Percentiles rank a stretch among this genome's conserved stretches.
These are phyloP conservation scores for Leucogyrophana mollusca DNA, from an alignment of 768 basidiomycete species.

Conservation along the genomic window DNA sequence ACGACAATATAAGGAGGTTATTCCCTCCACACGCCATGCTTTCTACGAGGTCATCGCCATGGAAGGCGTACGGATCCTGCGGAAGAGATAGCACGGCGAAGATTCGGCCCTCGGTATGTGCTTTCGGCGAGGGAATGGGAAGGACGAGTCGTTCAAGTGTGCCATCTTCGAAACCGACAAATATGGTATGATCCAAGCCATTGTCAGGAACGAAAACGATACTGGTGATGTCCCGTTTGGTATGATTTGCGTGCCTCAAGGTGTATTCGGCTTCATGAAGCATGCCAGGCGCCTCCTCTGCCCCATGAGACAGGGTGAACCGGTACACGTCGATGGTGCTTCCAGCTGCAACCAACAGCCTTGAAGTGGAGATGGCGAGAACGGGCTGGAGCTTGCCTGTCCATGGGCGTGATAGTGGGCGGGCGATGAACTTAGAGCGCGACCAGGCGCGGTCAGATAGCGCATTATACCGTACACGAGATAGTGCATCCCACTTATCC, in stretches of 20 bases:
- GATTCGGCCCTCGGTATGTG: slow-evolving; percentile 7
- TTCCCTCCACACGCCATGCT: slow-evolving; percentile 48
- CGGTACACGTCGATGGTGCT: slow-evolving; percentile 54
- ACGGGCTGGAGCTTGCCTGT: slow-evolving; percentile 51
- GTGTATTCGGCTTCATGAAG: slow-evolving; percentile 44
- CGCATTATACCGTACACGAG: slow-evolving; percentile 49
- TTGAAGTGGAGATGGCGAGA: slow-evolving; percentile 52
- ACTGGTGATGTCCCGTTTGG: slow-evolving; percentile 52
- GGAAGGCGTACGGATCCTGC: slow-evolving; percentile 24
- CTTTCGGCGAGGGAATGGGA: slow-evolving; percentile 15
- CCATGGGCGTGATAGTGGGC: slow-evolving; percentile 65
- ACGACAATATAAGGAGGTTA: slow-evolving; percentile 56
- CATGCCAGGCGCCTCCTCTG: slow-evolving; percentile 40
- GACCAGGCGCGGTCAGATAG: slow-evolving; percentile 56
- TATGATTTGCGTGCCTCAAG: slow-evolving; percentile 29
- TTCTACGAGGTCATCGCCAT: slow-evolving; percentile 51
- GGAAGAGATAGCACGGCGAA: background rate
- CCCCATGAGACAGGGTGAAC: slow-evolving; percentile 35
- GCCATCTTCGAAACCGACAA: slow-evolving; percentile 62
- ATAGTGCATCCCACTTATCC: slow-evolving; percentile 41
- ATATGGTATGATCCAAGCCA: slow-evolving; percentile 42
- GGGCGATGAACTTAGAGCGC: slow-evolving; percentile 50
- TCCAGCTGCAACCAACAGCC: slow-evolving; percentile 64
- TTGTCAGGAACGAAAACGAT: slow-evolving; percentile 48
- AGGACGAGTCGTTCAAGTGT: slow-evolving; percentile 46